These are phyloP conservation scores for Durotheca rogersii DNA, from an alignment of 495 filamentous ascomycete genomes.

Conservation along the genomic window DNA sequence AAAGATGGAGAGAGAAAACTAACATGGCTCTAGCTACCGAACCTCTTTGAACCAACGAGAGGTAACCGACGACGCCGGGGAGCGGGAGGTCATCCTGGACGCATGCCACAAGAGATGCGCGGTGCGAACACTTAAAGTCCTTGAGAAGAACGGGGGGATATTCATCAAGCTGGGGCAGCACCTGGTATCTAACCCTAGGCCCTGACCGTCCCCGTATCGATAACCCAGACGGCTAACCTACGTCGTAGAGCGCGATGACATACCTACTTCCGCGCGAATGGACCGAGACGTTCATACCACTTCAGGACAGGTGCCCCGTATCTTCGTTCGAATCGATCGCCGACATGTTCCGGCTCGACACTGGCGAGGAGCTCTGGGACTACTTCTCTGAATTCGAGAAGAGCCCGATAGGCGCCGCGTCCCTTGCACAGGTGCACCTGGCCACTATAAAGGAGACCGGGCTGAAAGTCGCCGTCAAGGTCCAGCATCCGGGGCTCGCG, in stretches of 20 bases:
- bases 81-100: constrained; percentile 65
- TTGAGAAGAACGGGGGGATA: constrained; percentile 95
- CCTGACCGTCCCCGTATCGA: constrained; percentile 34
- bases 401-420: constrained; percentile 85
- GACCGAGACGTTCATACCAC: constrained; percentile 92
- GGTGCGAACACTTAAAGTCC: constrained; percentile 71
- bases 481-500: constrained; percentile 88
- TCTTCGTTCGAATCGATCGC: constrained; percentile 87
- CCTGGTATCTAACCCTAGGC: constrained; percentile 50
- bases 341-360: constrained; percentile 81
- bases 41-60: constrained; percentile 71
- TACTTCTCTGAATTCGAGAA: constrained; percentile 81
- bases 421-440: constrained; percentile 90
- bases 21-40: constrained; percentile 64
- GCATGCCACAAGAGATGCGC: constrained; percentile 94
- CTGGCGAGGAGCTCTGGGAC: constrained; percentile 73
- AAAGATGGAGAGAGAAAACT: too few relatives aligned
- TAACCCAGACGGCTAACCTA: constrained; percentile 18
- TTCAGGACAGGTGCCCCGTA: constrained; percentile 94
- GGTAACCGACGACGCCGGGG: constrained; percentile 56
- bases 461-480: constrained; percentile 93
- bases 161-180: constrained; percentile 99
- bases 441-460: constrained; percentile 83
- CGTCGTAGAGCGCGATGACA: constrained; percentile 76
- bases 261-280: constrained; percentile 93